phyloP scores from a whole-genome alignment of 148 eudicot species.

The Amaranthus palmeri region DNA sequence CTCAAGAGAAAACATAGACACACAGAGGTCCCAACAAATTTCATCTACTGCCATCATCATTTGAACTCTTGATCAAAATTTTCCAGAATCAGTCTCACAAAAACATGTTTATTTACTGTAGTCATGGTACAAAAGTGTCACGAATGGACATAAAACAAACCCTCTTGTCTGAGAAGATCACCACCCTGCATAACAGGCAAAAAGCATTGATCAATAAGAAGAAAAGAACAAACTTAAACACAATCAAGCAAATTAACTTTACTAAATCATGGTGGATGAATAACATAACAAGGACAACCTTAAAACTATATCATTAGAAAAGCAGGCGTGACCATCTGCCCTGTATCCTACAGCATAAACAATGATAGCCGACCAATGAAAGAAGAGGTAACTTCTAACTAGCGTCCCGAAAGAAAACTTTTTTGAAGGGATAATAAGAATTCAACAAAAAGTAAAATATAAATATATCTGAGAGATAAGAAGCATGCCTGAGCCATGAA shows the following conservation, averaged over 20 bases:
- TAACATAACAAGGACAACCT: slow-evolving; percentile 64
- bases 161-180: slow-evolving; percentile 72
- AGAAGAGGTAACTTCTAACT: slow-evolving; percentile 44
- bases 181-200: slow-evolving; percentile 65
- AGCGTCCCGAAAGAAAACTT: slow-evolving; percentile 30
- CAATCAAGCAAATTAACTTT: slow-evolving; percentile 16
- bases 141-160: slow-evolving; percentile 41
- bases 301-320: slow-evolving; percentile 87
- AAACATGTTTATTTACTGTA: background rate
- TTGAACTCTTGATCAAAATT: background rate
- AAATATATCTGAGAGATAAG: background rate
- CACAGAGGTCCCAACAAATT: background rate
- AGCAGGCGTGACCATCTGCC: slow-evolving; percentile 80
- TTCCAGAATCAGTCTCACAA: background rate
- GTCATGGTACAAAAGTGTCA: background rate
- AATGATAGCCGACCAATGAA: slow-evolving; percentile 65
- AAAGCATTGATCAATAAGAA: slow-evolving; percentile 24
- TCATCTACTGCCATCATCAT: background rate
- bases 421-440: background rate
- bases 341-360: slow-evolving; percentile 90
- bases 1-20: background rate
- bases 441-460: background rate
- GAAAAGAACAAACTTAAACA: background rate
- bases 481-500: slow-evolving; percentile 74
- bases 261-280: slow-evolving; percentile 40